Conservation (phyloP, 495 filamentous ascomycete genomes). For the Tuber indicum region DNA sequence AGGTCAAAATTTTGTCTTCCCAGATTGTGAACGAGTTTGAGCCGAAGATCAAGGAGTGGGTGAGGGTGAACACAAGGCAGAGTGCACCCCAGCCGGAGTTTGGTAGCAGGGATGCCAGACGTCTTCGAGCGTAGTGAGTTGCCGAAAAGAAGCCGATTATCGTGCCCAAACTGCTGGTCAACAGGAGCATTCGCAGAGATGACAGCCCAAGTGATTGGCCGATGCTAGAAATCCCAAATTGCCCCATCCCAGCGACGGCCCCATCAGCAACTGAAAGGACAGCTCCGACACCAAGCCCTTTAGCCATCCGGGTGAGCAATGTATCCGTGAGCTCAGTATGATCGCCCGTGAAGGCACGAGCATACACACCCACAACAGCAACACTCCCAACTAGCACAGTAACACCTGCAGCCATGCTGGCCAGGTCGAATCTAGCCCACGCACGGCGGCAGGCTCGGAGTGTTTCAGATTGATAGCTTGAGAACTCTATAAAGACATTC, state of each 20-base stretch:
- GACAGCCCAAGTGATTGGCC: slow-evolving; percentile 20
- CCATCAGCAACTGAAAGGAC: slow-evolving; percentile 40
- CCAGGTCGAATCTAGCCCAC: slow-evolving; percentile 86
- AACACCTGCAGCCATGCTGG: slow-evolving; percentile 76
- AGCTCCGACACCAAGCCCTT: slow-evolving; percentile 47
- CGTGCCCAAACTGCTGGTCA: slow-evolving; percentile 53
- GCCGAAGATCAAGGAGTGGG: slow-evolving; percentile 82
- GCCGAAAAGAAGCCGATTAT: slow-evolving; percentile 56
- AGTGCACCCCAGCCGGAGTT: slow-evolving; percentile 82
- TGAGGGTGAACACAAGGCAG: slow-evolving; percentile 68
- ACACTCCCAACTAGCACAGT: slow-evolving; percentile 61
- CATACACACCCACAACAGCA: slow-evolving; percentile 62
- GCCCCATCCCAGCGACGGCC: slow-evolving; percentile 7
- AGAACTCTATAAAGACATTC: slow-evolving; percentile 55
- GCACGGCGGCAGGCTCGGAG: slow-evolving; percentile 72
- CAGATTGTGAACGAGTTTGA: slow-evolving; percentile 98
- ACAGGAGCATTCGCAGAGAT: slow-evolving; percentile 29
- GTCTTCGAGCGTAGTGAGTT: slow-evolving; percentile 50
- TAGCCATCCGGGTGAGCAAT: slow-evolving; percentile 47
- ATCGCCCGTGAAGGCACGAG: slow-evolving; percentile 53
- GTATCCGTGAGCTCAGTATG: slow-evolving; percentile 50
- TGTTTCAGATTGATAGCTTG: slow-evolving; percentile 68
- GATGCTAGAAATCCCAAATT: background rate
- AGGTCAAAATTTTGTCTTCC: slow-evolving; percentile 93
- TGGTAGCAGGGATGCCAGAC: slow-evolving; percentile 58